Conservation (phyloP, 768 basidiomycete species). For the Lactarius deliciosus region DNA sequence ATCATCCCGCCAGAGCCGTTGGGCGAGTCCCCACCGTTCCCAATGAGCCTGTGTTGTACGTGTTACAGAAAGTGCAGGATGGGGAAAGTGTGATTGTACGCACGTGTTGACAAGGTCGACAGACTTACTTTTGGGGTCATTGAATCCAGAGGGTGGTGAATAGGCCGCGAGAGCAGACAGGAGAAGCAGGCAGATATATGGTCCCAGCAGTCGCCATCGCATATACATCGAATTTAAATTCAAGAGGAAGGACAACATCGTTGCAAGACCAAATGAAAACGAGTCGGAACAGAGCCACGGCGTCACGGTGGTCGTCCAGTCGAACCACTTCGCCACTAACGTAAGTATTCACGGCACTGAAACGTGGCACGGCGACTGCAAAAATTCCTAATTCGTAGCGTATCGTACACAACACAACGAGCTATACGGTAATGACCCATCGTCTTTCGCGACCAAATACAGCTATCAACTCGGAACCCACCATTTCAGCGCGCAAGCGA, state of each 20-base stretch:
- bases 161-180: constrained; percentile 14
- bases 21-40: constrained; percentile 69
- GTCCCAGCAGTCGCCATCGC: constrained; percentile 8
- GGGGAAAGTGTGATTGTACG: constrained; percentile 24
- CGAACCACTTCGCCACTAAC: background rate
- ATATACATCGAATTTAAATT: constrained; percentile 33
- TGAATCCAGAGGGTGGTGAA: constrained; percentile 29
- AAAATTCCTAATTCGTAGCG: no score
- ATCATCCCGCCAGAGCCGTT: constrained; percentile 78
- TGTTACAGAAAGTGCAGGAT: background rate
- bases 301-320: no score
- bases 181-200: constrained; percentile 10
- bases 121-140: constrained; percentile 37
- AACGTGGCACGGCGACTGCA: no score
- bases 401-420: background rate
- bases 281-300: background rate
- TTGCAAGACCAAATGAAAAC: background rate
- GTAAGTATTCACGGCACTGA: background rate
- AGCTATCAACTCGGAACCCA: background rate
- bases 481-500: constrained; percentile 9
- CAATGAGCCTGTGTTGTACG: constrained; percentile 51
- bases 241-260: background rate
- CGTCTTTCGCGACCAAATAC: background rate
- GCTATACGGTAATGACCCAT: background rate
- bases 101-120: constrained; percentile 51